Conservation (phyloP, 257 asterid genomes). For the Ajuga chamaepitys region DNA sequence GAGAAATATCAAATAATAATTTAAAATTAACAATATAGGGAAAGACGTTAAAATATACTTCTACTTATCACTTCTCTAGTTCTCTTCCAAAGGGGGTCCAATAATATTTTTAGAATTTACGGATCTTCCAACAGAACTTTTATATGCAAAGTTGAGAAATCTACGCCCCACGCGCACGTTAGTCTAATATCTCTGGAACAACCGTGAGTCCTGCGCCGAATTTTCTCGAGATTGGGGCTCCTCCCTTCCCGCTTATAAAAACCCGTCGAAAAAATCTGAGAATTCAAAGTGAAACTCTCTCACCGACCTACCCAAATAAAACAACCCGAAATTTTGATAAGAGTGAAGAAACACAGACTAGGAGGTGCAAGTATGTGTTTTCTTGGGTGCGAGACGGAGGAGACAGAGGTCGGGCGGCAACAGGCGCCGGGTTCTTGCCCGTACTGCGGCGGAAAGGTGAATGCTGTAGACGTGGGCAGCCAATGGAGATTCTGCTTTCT, state of each 20-base stretch:
- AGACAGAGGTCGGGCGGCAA: constrained; percentile 43
- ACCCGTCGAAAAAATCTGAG: not conserved
- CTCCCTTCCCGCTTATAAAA: constrained; percentile 6
- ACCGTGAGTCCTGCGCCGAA: constrained; percentile 15
- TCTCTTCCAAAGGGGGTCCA: no score
- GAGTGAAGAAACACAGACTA: not conserved
- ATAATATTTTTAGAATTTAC: no score
- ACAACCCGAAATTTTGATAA: not conserved
- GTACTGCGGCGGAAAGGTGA: constrained; percentile 55
- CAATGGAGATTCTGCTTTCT: constrained; percentile 35
- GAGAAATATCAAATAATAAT: no score
- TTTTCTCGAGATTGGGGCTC: constrained; percentile 10
- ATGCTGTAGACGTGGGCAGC: constrained; percentile 41
- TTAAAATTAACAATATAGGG: no score
- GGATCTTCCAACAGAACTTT: no score
- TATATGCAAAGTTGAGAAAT: no score
- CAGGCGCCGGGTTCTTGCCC: constrained; percentile 52
- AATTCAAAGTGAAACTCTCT: not conserved
- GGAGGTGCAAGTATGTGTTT: constrained; percentile 26
- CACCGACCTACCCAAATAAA: not conserved
- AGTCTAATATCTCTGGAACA: constrained; percentile 2
- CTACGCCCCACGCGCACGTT: constrained; percentile 20
- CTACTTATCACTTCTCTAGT: no score
- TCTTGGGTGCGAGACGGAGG: constrained; percentile 40
- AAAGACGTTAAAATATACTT: no score